phyloP scores from a whole-genome alignment of 2,329 filamentous ascomycete genomes.

The Phyllosticta capitalensis region DNA sequence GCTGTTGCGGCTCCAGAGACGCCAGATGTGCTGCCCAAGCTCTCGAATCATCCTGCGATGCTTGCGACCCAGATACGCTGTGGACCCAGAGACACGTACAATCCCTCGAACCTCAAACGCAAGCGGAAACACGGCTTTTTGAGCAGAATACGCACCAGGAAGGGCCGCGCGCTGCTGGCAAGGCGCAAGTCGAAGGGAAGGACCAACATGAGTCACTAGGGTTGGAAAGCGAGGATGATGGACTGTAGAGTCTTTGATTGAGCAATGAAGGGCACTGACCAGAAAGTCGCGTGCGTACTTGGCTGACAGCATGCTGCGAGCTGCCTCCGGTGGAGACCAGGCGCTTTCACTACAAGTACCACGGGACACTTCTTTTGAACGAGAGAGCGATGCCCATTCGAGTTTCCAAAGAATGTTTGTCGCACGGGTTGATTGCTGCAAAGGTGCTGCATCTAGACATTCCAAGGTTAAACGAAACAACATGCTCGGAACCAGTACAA shows the following conservation, averaged over 20 bases:
- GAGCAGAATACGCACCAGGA: conserved; percentile 41
- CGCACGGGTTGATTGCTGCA: background rate
- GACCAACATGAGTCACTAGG: conserved; percentile 11
- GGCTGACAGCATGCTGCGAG: background rate
- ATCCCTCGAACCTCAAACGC: conserved; percentile 49
- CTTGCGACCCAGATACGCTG: conserved; percentile 33
- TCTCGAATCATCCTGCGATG: conserved; percentile 28
- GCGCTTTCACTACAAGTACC: background rate
- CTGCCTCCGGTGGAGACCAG: background rate
- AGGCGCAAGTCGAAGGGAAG: conserved; percentile 46
- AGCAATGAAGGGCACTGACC: background rate
- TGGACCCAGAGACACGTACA: conserved; percentile 47
- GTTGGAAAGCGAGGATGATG: background rate
- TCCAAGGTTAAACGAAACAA: background rate
- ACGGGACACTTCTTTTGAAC: background rate
- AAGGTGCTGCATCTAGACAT: background rate
- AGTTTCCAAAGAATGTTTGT: background rate
- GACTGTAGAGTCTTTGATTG: background rate
- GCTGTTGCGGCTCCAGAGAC: conserved; percentile 6
- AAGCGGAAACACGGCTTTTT: conserved; percentile 55
- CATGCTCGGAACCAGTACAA: background rate
- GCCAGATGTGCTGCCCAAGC: conserved; percentile 26
- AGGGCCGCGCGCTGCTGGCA: conserved; percentile 45
- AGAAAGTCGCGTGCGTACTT: background rate
- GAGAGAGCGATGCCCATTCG: background rate